phyloP scores from a whole-genome alignment of 2,329 filamentous ascomycete species.

The Lojkania enalia region DNA sequence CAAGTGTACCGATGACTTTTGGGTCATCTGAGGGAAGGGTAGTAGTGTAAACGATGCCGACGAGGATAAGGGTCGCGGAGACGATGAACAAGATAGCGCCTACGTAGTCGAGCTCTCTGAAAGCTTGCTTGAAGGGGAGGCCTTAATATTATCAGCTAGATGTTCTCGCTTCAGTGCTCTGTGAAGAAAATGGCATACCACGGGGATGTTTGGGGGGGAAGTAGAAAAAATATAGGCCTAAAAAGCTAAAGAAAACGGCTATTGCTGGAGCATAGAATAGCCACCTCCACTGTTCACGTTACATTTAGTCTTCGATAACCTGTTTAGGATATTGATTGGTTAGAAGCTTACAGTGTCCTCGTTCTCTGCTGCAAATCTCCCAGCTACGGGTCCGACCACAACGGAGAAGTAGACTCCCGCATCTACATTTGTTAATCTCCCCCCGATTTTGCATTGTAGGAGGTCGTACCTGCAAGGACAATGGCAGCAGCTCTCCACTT shows the following conservation, averaged over 20 bases:
- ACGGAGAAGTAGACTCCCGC: conserved; percentile 49
- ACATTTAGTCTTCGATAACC: too few relatives aligned
- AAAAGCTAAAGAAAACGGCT: conserved; percentile 49
- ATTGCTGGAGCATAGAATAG: conserved; percentile 52
- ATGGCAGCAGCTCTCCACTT: conserved; percentile 46
- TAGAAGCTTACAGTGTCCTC: conserved; percentile 23
- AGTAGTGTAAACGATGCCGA: conserved; percentile 41
- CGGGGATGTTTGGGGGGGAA: conserved; percentile 47
- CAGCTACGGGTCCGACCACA: conserved; percentile 52
- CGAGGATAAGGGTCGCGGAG: conserved; percentile 31
- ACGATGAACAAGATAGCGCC: conserved; percentile 37
- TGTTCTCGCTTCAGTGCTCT: too few relatives aligned
- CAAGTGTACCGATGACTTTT: conserved; percentile 38
- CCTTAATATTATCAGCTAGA: too few relatives aligned
- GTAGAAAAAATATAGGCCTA: conserved; percentile 49
- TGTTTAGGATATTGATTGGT: conserved; percentile 2
- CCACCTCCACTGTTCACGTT: too few relatives aligned
- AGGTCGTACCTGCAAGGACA: conserved; percentile 16
- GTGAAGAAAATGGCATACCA: too few relatives aligned
- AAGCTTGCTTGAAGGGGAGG: conserved; percentile 22
- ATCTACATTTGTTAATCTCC: conserved; percentile 48
- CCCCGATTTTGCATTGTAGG: conserved; percentile 11
- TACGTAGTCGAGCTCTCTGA: conserved; percentile 38
- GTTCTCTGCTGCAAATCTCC: conserved; percentile 46
- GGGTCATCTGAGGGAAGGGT: conserved; percentile 25